Base-by-base conservation (phyloP, 805 yeast species). In the Kodamaea sagamina region DNA sequence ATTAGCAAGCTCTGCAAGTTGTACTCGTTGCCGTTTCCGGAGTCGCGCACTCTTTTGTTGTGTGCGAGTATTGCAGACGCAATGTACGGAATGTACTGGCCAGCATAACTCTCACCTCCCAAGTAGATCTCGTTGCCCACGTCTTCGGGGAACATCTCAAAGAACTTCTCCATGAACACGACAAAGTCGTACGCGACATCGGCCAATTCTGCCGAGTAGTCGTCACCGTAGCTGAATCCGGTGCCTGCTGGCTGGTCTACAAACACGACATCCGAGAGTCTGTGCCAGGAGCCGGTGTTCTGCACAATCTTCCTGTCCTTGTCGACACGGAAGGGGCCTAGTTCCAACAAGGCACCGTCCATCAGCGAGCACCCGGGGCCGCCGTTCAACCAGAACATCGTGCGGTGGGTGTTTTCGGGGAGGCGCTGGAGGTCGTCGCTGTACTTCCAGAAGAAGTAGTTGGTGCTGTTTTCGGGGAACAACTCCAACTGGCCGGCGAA, bases 301-400 rank as follows among this genome's bases (percentile, higher is more conserved):
- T 70, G 62, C 10, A 59, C 62, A 6, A 88, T 74, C 40, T 72
- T 59, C 10, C 50, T 47, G 6, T 75, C 57, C 0, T 59, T 51
- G 50, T 69, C 65, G 13, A 89, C 75, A 42, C 96, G 72, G 34
- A 89, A 77, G 0, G 99, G 98, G 0, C 99, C 99, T 3, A 82
- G 67, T 62, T 93, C 99, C 79, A 90, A 79, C 50, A 93, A 60
- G 0, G 96, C 96, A 11, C 99, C 99, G 64, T 93, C 99, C 93
- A 92, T 81, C 0, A 97, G 89, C 1, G 97, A 89, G 62, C 99
- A 93, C 0, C 99, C 99, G 0, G 99, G 99, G 0, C 99, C 99
- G 29, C 99, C 99, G 61, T 93, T 93, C 16, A 93, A 73, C 98
- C 99, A 93, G 42, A 93, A 74, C 6, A 85, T 74, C 16, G 86